Percentiles rank a stretch among this genome's conserved stretches.
These are phyloP conservation scores for Yamadazyma trypodendri DNA, from an alignment of 1,139 yeast genomes.

Conservation along the genomic window DNA sequence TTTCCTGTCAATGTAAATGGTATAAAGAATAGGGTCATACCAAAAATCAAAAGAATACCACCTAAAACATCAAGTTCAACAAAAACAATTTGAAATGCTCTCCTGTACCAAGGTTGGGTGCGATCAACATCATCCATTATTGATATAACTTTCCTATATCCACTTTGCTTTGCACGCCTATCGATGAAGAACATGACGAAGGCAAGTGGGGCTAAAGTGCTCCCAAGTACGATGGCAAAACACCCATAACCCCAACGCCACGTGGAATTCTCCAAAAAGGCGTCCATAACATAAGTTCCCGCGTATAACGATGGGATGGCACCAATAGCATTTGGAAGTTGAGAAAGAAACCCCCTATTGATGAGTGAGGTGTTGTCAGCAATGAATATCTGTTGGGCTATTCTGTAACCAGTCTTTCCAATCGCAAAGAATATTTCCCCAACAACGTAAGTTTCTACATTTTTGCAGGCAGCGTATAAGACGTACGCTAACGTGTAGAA, in stretches of 20 bases:
- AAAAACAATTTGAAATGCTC: constrained; percentile 15
- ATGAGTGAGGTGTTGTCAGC: constrained; percentile 36
- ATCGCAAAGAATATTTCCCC: constrained; percentile 28
- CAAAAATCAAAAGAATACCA: constrained; percentile 21
- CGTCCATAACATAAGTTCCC: constrained; percentile 25
- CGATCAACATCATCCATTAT: constrained; percentile 8
- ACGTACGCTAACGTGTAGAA: constrained; percentile 27
- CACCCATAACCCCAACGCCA: constrained; percentile 45
- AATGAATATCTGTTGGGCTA: constrained; percentile 15
- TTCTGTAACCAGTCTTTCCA: constrained; percentile 23
- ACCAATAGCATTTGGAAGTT: constrained; percentile 25
- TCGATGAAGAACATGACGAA: constrained; percentile 25
- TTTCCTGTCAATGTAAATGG: constrained; percentile 29
- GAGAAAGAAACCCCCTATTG: constrained; percentile 32
- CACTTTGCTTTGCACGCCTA: constrained; percentile 19
- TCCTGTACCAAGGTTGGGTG: constrained; percentile 6
- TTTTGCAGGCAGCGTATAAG: constrained; percentile 24
- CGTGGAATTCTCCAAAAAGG: constrained; percentile 19
- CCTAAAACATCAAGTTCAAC: constrained; percentile 35
- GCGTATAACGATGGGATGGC: constrained; percentile 26
- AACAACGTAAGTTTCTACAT: constrained; percentile 27
- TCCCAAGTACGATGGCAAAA: constrained; percentile 35
- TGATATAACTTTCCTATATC: constrained; percentile 5
- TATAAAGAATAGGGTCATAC: constrained; percentile 29
- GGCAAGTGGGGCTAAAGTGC: constrained; percentile 24